These are phyloP conservation scores for Letharia columbiana DNA, from an alignment of 495 filamentous ascomycete species.

Conservation along the genomic window DNA sequence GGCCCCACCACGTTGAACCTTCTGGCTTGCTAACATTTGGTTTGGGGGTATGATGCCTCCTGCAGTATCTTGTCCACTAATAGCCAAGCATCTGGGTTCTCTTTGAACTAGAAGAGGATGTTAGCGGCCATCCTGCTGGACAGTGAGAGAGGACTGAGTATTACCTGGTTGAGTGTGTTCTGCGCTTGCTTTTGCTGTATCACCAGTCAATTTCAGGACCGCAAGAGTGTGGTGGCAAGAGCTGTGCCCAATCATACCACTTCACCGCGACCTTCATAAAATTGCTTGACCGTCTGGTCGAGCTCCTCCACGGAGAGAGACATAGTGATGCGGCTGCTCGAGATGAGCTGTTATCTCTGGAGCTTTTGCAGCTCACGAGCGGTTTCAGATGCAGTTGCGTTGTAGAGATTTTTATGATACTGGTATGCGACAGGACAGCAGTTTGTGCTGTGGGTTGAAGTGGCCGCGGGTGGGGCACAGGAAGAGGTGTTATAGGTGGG, in stretches of 20 bases:
- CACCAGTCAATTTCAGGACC: slow-evolving; percentile 19
- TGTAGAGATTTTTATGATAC: not conserved
- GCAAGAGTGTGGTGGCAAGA: not conserved
- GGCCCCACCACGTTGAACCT: slow-evolving; percentile 9
- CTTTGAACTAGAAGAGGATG: slow-evolving; percentile 69
- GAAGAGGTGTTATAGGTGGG: not conserved
- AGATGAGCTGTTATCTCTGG: not conserved
- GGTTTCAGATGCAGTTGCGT: not conserved
- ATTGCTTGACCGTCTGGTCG: slow-evolving; percentile 89
- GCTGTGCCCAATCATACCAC: slow-evolving; percentile 49
- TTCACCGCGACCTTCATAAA: slow-evolving; percentile 93
- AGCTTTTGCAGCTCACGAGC: not conserved
- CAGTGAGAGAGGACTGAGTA: slow-evolving; percentile 23
- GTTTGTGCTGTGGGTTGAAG: not conserved
- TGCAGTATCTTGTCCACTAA: slow-evolving; percentile 92
- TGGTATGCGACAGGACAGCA: not conserved
- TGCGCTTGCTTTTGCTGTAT: slow-evolving; percentile 94
- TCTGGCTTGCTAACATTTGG: slow-evolving; percentile 66
- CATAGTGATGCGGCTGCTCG: slow-evolving; percentile 35
- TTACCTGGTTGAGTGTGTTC: slow-evolving; percentile 85
- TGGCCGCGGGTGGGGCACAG: not conserved
- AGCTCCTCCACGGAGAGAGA: slow-evolving; percentile 78
- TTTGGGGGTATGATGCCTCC: slow-evolving; percentile 83
- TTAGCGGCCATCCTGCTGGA: slow-evolving; percentile 26
- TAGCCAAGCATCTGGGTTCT: slow-evolving; percentile 95